phyloP scores from a whole-genome alignment of 352 stramenopile species.

The Globisporangium sylvaticum region DNA sequence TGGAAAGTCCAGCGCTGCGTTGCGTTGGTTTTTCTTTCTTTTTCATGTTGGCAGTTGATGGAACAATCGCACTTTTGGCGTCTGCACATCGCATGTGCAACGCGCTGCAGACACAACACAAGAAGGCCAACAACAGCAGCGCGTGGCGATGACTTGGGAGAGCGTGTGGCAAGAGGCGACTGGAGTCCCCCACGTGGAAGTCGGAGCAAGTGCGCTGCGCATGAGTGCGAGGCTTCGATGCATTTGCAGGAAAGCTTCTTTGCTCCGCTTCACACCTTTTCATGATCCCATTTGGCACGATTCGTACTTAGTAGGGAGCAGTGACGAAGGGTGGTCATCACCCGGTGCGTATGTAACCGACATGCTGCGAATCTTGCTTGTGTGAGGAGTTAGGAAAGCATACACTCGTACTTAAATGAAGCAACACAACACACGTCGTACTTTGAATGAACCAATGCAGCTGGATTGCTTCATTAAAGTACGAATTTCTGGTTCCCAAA shows the following conservation, averaged over 20 bases:
- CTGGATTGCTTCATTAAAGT: too few species aligned
- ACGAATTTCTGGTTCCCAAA: too few species aligned
- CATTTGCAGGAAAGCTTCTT: conserved; percentile 1
- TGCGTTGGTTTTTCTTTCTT: neutral
- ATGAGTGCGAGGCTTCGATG: neutral
- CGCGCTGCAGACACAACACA: neutral
- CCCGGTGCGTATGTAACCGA: neutral
- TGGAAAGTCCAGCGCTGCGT: neutral
- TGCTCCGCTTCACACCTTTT: neutral
- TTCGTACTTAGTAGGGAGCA: neutral
- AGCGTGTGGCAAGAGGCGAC: too few species aligned
- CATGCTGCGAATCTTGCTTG: too few species aligned
- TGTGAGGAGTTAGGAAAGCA: too few species aligned
- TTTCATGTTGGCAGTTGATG: neutral
- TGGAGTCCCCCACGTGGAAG: too few species aligned
- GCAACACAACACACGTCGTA: too few species aligned
- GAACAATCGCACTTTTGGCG: neutral
- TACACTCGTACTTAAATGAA: too few species aligned
- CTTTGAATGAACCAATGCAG: too few species aligned
- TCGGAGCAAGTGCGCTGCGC: too few species aligned
- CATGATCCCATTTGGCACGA: neutral
- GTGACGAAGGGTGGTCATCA: neutral
- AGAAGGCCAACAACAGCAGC: neutral
- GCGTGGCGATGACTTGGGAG: too few species aligned
- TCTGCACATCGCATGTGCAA: neutral